Percentiles rank a stretch among this genome's conserved stretches.
phyloP scores from a whole-genome alignment of 176 grass and related monocot species.

The Aegilops umbellulata region DNA sequence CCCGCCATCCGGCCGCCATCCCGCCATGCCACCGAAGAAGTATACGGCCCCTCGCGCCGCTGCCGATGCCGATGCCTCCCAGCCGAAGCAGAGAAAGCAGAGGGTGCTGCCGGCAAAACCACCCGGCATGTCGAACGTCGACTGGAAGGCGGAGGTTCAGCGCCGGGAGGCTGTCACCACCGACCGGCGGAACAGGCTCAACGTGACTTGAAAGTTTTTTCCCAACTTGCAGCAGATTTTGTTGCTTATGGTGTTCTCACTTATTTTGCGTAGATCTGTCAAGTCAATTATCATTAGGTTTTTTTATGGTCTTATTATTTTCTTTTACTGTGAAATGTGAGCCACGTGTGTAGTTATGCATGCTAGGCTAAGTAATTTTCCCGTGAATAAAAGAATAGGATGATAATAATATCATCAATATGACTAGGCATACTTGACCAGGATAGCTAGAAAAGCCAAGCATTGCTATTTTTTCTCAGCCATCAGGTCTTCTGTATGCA shows the following conservation, averaged over 20 bases:
- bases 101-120: too few relatives aligned
- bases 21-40: too few relatives aligned
- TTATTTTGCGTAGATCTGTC: background rate
- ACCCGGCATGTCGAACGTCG: too few relatives aligned
- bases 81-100: too few relatives aligned
- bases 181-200: too few relatives aligned
- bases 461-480: background rate
- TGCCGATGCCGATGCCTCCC: too few relatives aligned
- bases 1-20: too few relatives aligned
- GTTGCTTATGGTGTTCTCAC: background rate
- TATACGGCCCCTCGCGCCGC: too few relatives aligned
- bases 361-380: background rate
- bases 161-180: too few relatives aligned
- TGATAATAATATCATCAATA: background rate
- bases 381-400: background rate
- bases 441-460: background rate
- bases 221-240: background rate
- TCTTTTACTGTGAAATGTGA: background rate
- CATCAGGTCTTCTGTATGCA: background rate
- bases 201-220: background rate
- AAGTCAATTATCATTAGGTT: background rate
- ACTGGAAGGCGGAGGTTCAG: too few relatives aligned
- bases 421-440: too few relatives aligned
- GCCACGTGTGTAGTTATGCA: background rate
- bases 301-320: background rate